Evolutionary conservation across 2,329 filamentous ascomycete genomes (phyloP), one percentile per base, ranked within the genome.

Genomic region (Penicillium janthinellum): DNA sequence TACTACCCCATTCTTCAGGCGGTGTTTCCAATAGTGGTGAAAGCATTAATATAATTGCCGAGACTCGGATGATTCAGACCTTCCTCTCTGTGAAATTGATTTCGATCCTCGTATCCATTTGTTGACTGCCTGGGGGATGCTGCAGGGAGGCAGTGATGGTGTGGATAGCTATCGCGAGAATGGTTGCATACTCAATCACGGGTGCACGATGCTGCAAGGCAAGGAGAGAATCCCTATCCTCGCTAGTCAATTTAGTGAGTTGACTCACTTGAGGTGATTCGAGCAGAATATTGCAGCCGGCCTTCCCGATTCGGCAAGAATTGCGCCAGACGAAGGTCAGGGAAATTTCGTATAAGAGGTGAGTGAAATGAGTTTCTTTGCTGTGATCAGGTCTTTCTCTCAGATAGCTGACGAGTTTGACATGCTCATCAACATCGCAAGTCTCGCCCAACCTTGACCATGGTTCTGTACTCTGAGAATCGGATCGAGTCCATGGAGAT

Each of bases 41-140:
- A 61, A 66, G 60, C 61, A 68, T 60, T 57, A 66, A 68, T 68
- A 57, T 60, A 60, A 64, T 59, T 65, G 63, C 64, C 63, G 64
- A 65, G 61, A 62, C 64, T 66, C 56, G 60, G 57, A 51, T 64
- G 57, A 60, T 63, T 28, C 34, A 35, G 22, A 15, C 17, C 8
- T 39, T 14, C 6, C 10, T 25, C 41, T 25, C 1, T 25, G 22
- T 47, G 44, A 2, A 47, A 31, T 31, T 31, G 28, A 8, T 31
- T 25, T 25, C 25, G 25, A 25, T 25, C 25, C 25, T 25, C 25
- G 25, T 25, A 25, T 25, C 25, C 25, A 25, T 25, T 25, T 25
- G 25, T 25, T 25, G 44, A 47, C 22, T n/a, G 0, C 14, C 14
- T n/a, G 22, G 22, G 6, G 14, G 44, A 31, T 5, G 44, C 4